Base-by-base conservation (phyloP, 768 basidiomycete genomes). In the Lactarius sp. region DNA sequence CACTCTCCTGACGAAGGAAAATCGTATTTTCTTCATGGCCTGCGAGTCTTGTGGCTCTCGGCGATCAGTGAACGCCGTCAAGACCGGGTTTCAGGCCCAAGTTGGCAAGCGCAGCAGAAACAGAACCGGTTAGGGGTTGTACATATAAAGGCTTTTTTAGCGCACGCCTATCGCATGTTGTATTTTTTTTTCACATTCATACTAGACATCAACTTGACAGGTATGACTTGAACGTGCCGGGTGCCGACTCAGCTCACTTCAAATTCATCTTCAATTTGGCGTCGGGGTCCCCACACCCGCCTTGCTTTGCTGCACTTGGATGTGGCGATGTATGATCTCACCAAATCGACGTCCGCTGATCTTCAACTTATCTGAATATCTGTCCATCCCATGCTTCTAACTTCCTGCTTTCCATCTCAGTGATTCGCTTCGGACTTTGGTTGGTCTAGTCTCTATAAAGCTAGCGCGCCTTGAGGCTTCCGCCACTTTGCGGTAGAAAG, bases 11-110 rank as follows among this genome's bases (percentile, higher is more conserved):
- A 88, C 90, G 34, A 99, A 98, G 77, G 95, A 98, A 78, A 97
- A 97, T 76, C 92, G 97, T 77, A 92, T 99, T 73, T 98, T 95
- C 82, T 99, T 99, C 83, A 90, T 92, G 85, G 83, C 91, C 0
- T 94, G 92, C 77, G 89, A 94, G 75, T 89, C 90, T 6, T 96
- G 93, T 70, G 93, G 92, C 2, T 90, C 88, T 69, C 79, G 91
- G 70, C 87, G 95, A 22, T 94, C 92, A 64, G 96, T 99, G 70
- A 92, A 91, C 69, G 80, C 94, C 42, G 96, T 99, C 86, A 98
- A 98, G 86, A 94, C 91, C 65, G 96, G 96, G 77, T 99, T 90
- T 85, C 93, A 97, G 79, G 95, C 94, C 59, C 94, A 97, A 73
- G 89, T 94, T 62, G 92, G 92, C 57, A 91, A 86, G 80, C 81